These are phyloP conservation scores for Scheffersomyces insectosa DNA, from an alignment of 1,139 yeast species.

Conservation along the genomic window DNA sequence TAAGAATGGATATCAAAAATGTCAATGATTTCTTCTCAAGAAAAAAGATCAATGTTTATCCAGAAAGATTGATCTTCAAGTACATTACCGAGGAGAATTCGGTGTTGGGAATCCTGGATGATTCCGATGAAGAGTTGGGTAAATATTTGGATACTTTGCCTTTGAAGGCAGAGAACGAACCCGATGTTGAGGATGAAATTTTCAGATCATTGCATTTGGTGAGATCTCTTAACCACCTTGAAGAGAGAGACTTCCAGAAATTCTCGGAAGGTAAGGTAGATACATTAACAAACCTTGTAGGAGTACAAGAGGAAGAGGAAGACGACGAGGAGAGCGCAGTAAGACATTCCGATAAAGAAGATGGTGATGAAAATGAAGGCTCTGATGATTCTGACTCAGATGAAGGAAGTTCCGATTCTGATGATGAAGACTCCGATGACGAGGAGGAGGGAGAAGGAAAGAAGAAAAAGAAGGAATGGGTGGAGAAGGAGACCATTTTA, in stretches of 20 bases:
- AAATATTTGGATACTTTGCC: constrained; percentile 48
- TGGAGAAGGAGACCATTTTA: constrained; percentile 37
- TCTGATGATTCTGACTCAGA: constrained; percentile 21
- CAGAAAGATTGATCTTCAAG: constrained; percentile 80
- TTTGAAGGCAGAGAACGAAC: constrained; percentile 51
- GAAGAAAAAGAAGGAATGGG: constrained; percentile 38
- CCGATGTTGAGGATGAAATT: constrained; percentile 75
- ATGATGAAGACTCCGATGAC: constrained; percentile 35
- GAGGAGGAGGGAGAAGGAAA: constrained; percentile 23
- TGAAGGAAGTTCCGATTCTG: constrained; percentile 32
- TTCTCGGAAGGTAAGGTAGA: constrained; percentile 81
- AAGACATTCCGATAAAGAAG: constrained; percentile 16
- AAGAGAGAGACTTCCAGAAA: constrained; percentile 85
- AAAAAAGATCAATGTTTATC: constrained; percentile 69
- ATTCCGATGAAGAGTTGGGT: constrained; percentile 41
- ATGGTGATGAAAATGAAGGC: constrained; percentile 27
- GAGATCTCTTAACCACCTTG: constrained; percentile 67
- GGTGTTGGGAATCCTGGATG: constrained; percentile 35
- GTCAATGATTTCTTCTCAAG: constrained; percentile 83
- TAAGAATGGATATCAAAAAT: constrained; percentile 96
- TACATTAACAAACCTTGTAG: constrained; percentile 63
- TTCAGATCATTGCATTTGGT: constrained; percentile 87
- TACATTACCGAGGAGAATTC: constrained; percentile 56
- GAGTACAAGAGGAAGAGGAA: constrained; percentile 20
- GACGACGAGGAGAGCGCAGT: constrained; percentile 21